Base-by-base conservation (phyloP, 169 alveolate genomes). In the Plasmodium coatneyi region DNA sequence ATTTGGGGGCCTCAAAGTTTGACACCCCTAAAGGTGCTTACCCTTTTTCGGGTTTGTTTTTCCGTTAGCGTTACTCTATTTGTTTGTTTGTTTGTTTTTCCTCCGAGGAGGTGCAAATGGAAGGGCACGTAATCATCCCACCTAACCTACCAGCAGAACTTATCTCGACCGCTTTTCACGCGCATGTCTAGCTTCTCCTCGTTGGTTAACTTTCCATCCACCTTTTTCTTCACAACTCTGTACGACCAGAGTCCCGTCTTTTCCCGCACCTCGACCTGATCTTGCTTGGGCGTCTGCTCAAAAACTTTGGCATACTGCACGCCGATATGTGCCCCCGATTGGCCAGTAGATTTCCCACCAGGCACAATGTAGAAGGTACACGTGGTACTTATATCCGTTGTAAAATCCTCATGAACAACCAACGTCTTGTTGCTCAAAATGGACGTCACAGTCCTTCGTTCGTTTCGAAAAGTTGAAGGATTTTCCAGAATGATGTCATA, bases 171-270 rank as follows among this genome's bases (percentile, higher is more conserved):
- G 78, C 84, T 95, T 78, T 95, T 96, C 10, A 95, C 96, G 5
- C 97, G 91, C 82, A 95, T 97, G 72, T 96, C 95, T 30, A 96
- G 82, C 70, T 96, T 87, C 34, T 96, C 96, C 49, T 96, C 97
- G 32, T 95, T 96, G n/a, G 96, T 95, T 86, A 96, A 71, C n/a
- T 81, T 54, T 1, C 96, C 95, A 56, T 91, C 92, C 7, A 96
- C 93, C n/a, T 83, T 95, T 81, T 96, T 96, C 60, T 96, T 95
- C 12, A 93, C 95, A n/a, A 84, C 92, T 66, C 82, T 95, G 94
- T 96, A 96, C 36, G 96, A 92, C 97, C 97, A 96, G 94, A 96
- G 92, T 0, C 97, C 97, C 16, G 95, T 74, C 79, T 96, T 96
- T 93, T 96, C 92, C 28, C 97, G 78, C 25, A 96, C 91, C 66